A percentile compares a stretch with the other conserved stretches of the same genome.
Conservation (phyloP, 163 green algal species). For the Prototheca wickerhamii region DNA sequence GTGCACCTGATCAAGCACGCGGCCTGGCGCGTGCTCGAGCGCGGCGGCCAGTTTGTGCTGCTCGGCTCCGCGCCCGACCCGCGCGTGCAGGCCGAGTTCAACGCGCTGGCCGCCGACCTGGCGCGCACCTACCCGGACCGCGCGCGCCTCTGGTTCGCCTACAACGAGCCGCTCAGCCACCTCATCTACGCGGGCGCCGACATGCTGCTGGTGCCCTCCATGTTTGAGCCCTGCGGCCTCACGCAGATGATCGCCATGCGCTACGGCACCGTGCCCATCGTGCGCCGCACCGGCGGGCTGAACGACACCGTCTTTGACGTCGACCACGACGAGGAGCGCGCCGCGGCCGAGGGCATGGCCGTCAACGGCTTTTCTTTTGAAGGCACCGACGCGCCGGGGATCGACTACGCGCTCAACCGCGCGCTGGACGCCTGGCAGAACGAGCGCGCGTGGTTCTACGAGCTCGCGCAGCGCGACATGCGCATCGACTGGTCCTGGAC, state of each 20-base stretch:
- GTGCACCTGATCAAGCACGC: conserved; percentile 98
- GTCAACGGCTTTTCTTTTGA: conserved; percentile 67
- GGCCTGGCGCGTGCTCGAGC: conserved; percentile 74
- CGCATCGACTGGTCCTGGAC: conserved; percentile 90
- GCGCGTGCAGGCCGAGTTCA: conserved; percentile 62
- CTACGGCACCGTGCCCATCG: conserved; percentile 86
- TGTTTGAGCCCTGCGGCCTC: conserved; percentile 94
- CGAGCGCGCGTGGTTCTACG: conserved; percentile 50
- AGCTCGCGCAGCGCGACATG: conserved; percentile 61
- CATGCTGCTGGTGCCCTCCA: conserved; percentile 88
- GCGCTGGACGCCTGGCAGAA: conserved; percentile 67
- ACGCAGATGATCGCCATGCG: conserved; percentile 97
- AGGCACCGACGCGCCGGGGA: conserved; percentile 56
- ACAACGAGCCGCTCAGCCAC: conserved; percentile 91
- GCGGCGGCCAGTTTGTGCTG: conserved; percentile 93
- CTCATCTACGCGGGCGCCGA: conserved; percentile 92
- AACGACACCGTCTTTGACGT: conserved; percentile 94
- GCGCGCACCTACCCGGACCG: conserved; percentile 59
- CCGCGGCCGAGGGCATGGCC: conserved; percentile 43
- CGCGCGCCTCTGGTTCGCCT: conserved; percentile 55
- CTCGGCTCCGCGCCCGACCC: conserved; percentile 74
- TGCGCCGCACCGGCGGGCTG: conserved; percentile 87
- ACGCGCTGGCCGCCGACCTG: conserved; percentile 50
- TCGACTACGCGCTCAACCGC: conserved; percentile 90
- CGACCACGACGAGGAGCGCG: conserved; percentile 62